phyloP scores from a whole-genome alignment of 2,329 filamentous ascomycete genomes.

The Fusarium sp. region DNA sequence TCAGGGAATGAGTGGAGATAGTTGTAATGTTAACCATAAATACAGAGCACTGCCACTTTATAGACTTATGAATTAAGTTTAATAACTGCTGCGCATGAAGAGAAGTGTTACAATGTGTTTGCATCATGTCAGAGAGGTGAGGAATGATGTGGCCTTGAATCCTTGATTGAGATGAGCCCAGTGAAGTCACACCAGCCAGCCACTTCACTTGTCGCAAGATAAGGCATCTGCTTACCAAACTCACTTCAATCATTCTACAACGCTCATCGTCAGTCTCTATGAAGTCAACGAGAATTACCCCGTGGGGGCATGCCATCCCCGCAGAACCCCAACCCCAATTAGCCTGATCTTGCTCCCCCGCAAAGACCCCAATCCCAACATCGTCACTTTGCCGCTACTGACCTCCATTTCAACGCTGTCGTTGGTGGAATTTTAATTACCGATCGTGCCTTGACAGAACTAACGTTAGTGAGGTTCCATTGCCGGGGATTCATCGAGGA shows the following conservation, averaged over 20 bases:
- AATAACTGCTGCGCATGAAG: not conserved
- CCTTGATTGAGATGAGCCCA: not conserved
- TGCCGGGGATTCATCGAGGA: not conserved
- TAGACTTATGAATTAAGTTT: not conserved
- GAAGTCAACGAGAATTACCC: not conserved
- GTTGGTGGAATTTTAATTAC: conserved; percentile 13
- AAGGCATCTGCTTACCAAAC: not conserved
- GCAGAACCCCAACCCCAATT: conserved; percentile 19
- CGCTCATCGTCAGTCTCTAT: too few relatives aligned
- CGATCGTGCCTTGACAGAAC: conserved; percentile 1
- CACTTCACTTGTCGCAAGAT: not conserved
- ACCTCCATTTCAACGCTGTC: not conserved
- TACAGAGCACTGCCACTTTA: not conserved
- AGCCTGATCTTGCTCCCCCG: not conserved
- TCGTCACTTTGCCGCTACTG: not conserved
- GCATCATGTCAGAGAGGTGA: not conserved
- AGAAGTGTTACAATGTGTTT: not conserved
- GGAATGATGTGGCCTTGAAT: not conserved
- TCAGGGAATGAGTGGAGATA: not conserved
- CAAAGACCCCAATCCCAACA: conserved; percentile 2
- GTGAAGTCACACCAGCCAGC: not conserved
- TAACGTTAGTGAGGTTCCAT: not conserved
- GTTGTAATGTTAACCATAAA: not conserved
- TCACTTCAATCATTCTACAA: too few relatives aligned
- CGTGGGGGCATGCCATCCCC: conserved; percentile 16